Percentiles rank a stretch among this genome's conserved stretches.
These are phyloP conservation scores for Suillus spraguei DNA, from an alignment of 768 basidiomycete genomes.

Conservation along the genomic window DNA sequence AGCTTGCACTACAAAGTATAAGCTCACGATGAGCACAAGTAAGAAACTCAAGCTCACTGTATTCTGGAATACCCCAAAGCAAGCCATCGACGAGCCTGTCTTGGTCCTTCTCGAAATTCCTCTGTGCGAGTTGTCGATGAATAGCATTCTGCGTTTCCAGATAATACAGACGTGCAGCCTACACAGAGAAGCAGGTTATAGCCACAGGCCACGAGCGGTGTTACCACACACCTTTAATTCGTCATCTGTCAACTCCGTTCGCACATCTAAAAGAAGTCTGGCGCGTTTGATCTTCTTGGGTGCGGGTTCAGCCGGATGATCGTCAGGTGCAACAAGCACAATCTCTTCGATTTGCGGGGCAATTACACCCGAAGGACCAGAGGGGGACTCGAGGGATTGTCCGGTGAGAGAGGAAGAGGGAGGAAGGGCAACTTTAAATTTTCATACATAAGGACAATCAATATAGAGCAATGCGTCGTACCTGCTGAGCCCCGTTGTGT, in stretches of 20 bases:
- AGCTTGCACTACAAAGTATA: conserved; percentile 54
- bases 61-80: conserved; percentile 66
- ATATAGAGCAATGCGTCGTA: not conserved
- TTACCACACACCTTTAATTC: conserved; percentile 63
- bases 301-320: not conserved
- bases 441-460: not conserved
- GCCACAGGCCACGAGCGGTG: conserved; percentile 3
- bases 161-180: conserved; percentile 71
- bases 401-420: conserved; percentile 10
- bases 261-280: conserved; percentile 63
- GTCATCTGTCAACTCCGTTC: conserved; percentile 82
- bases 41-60: conserved; percentile 48
- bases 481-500: not conserved
- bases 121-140: conserved; percentile 51
- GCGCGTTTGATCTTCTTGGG: conserved; percentile 49
- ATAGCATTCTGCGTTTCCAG: conserved; percentile 59
- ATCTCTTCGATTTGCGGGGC: not conserved
- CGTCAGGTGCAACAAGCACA: not conserved
- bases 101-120: conserved; percentile 57
- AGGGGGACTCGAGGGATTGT: conserved; percentile 10
- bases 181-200: conserved; percentile 2
- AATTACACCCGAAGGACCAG: not conserved
- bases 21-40: conserved; percentile 8
- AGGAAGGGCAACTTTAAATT: conserved; percentile 12
- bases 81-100: conserved; percentile 58